Evolutionary conservation across 192 early-diverging fungal genomes (phyloP).

Genomic region (Phlyctochytrium bullatum): DNA sequence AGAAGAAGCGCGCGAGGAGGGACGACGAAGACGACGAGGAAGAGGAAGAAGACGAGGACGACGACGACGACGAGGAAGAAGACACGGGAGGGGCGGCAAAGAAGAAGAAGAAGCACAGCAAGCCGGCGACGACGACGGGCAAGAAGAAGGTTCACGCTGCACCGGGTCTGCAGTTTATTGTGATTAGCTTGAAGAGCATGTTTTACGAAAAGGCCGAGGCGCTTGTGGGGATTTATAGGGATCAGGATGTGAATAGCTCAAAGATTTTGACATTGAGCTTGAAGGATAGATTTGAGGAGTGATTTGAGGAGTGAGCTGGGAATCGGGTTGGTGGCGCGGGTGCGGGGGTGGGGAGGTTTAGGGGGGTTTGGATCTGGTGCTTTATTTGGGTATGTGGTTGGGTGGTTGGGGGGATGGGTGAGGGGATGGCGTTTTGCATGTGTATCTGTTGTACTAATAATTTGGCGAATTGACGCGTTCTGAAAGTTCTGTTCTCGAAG

Average conservation of each 20-base stretch:
- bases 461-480: too few species aligned
- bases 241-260: constrained; percentile 80
- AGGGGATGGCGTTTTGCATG: too few species aligned
- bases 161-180: constrained; percentile 94
- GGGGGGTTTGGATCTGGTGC: too few species aligned
- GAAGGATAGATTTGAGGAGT: constrained; percentile 28
- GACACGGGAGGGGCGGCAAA: neutral
- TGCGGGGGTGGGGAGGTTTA: too few species aligned
- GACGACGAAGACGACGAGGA: neutral
- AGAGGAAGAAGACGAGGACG: constrained; percentile 1
- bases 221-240: constrained; percentile 95
- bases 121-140: neutral
- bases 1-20: neutral
- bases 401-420: too few species aligned
- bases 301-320: too few species aligned
- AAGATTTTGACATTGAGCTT: constrained; percentile 70
- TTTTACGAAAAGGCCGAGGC: constrained; percentile 92
- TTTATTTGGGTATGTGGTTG: too few species aligned
- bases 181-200: constrained; percentile 93
- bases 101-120: neutral
- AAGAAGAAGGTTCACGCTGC: neutral
- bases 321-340: too few species aligned
- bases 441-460: too few species aligned
- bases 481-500: too few species aligned
- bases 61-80: neutral